Evolutionary conservation across 2,329 filamentous ascomycete genomes (phyloP), one percentile per base, ranked within the genome.

Genomic region (Periglandula ipomoeae): DNA sequence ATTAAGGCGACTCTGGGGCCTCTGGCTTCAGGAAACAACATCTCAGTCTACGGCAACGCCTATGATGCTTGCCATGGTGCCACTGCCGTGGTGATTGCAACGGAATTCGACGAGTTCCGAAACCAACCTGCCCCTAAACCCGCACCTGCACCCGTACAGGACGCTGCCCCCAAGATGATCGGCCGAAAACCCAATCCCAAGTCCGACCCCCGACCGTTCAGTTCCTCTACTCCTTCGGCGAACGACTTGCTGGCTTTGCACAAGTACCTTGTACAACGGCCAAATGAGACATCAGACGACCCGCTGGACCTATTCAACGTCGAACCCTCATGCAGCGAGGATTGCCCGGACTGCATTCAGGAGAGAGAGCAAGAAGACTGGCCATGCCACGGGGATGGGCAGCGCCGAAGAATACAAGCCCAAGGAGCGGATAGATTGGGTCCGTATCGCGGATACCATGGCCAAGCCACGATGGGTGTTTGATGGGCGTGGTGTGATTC

Each of bases 21-120:
- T 37, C 52, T 62, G 23, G 65, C 62, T 45, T 65, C 72, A 11
- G 69, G 66, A 13, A 67, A 69, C 19, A 70, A 69, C 42, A 64
- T 79, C 42, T 63, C 62, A 11, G 70, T 78, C 27, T 74, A 76
- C 56, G 65, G 65, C 6, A 70, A 71, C 50, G 71, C 67, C 26
- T 73, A 78, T 52, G 68, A 70, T 34, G 76, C 75, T 19, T 79
- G 75, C 57, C 56, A 66, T 37, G 65, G 58, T 39, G 72, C 71
- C 58, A 70, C 74, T 39, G 75, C 75, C 34, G 62, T 78, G 39
- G 65, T 78, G 50, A 73, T 78, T 58, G 72, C 73, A n/a, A 78
- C 75, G 45, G 74, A 78, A 50, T 77, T 75, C 52, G 74, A 78
- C 56, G 74, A 78, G 65, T 78, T 79, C 62, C 69, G 70, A 46